Evolutionary conservation across 225 moss, liverwort and hornwort genomes (phyloP).

Genomic region (Marchantia polymorpha): DNA sequence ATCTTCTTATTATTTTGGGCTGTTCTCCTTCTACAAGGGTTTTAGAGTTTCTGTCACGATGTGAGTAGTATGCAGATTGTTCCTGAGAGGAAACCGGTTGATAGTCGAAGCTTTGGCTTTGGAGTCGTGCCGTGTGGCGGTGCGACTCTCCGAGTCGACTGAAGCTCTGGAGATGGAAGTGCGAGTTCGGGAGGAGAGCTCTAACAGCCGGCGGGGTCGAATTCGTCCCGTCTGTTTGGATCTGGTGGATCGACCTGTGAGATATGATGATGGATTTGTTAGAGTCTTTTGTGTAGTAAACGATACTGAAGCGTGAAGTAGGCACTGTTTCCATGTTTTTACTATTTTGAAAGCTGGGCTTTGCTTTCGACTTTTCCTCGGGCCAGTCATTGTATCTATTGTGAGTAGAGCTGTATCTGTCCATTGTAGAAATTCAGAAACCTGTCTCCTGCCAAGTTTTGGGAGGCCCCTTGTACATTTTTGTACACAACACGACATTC

Average conservation of each 20-base stretch:
- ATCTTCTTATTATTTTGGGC: too few relatives aligned
- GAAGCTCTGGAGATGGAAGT: background rate
- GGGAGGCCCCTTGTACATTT: background rate
- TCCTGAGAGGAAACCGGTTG: background rate
- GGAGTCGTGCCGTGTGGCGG: background rate
- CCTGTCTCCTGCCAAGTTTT: slow-evolving; percentile 8
- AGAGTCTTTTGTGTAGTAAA: background rate
- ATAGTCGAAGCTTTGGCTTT: background rate
- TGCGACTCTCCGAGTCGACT: background rate
- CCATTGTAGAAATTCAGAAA: background rate
- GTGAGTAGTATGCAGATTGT: background rate
- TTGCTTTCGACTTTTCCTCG: background rate
- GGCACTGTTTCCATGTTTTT: background rate
- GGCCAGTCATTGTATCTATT: background rate
- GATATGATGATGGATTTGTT: background rate
- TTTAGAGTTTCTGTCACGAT: background rate
- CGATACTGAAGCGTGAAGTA: background rate
- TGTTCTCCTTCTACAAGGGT: background rate
- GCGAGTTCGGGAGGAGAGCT: background rate
- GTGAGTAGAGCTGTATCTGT: background rate
- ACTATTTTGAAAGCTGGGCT: background rate
- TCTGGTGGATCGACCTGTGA: background rate
- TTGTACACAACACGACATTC: background rate
- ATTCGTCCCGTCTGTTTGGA: background rate
- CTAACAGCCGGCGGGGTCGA: background rate